A percentile compares a stretch with the other conserved stretches of the same genome.
These are phyloP conservation scores for Diaporthe velutina DNA, from an alignment of 2,329 filamentous ascomycete genomes.

Conservation along the genomic window DNA sequence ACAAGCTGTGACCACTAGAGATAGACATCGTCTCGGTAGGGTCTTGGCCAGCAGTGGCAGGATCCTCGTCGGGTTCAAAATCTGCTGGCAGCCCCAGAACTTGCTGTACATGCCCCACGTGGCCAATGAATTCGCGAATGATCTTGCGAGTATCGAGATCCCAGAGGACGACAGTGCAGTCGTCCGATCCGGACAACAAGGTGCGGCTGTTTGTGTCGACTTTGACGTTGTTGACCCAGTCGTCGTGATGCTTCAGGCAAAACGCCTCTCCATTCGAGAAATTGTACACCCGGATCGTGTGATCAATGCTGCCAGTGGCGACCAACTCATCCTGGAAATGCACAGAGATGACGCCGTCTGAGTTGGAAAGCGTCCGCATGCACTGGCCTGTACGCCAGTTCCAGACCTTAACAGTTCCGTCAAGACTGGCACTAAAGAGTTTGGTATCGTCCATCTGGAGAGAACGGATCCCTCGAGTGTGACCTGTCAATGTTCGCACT, in stretches of 20 bases:
- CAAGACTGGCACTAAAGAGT: slow-evolving; percentile 90
- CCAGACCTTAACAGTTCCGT: slow-evolving; percentile 92
- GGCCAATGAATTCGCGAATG: slow-evolving; percentile 84
- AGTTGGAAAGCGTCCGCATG: slow-evolving; percentile 85
- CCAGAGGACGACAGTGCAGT: slow-evolving; percentile 92
- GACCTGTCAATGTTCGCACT: slow-evolving; percentile 85
- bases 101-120: slow-evolving; percentile 96
- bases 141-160: slow-evolving; percentile 87
- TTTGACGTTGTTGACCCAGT: slow-evolving; percentile 97
- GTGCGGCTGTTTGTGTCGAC: slow-evolving; percentile 87
- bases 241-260: slow-evolving; percentile 83
- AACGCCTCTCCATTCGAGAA: slow-evolving; percentile 87
- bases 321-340: slow-evolving; percentile 89
- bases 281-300: slow-evolving; percentile 92
- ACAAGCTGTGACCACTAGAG: slow-evolving; percentile 60
- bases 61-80: slow-evolving; percentile 86
- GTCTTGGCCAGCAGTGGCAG: slow-evolving; percentile 56
- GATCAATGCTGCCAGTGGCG: slow-evolving; percentile 90
- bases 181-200: slow-evolving; percentile 92
- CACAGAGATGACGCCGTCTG: slow-evolving; percentile 85
- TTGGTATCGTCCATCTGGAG: slow-evolving; percentile 94
- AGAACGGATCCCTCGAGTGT: slow-evolving; percentile 85
- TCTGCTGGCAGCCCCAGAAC: slow-evolving; percentile 86
- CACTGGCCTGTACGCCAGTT: slow-evolving; percentile 95
- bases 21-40: slow-evolving; percentile 68